Evolutionary conservation across 177 flowering plant genomes (phyloP).

Genomic region (Vitis hybrid): DNA sequence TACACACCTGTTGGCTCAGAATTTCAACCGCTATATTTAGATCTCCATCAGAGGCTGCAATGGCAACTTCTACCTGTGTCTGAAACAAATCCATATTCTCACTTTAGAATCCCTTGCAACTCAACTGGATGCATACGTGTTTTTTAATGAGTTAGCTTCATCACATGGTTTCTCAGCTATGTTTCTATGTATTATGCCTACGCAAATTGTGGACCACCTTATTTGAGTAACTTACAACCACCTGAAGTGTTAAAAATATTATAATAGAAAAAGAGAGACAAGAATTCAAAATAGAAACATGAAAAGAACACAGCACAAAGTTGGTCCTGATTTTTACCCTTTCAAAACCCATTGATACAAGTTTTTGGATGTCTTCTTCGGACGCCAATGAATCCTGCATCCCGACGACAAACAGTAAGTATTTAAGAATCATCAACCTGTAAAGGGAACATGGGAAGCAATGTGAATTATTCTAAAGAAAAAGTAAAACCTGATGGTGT

Average conservation of each 20-base stretch:
- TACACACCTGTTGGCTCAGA: slow-evolving; percentile 81
- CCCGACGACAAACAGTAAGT: slow-evolving; percentile 1
- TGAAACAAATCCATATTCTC: slow-evolving; percentile 26
- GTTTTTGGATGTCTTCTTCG: slow-evolving; percentile 64
- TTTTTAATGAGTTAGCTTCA: background rate
- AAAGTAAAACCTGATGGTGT: slow-evolving; percentile 39
- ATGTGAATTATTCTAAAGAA: background rate
- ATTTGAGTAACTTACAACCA: too few relatives aligned
- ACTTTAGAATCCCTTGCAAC: background rate
- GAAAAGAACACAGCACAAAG: background rate
- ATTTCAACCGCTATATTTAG: slow-evolving; percentile 84
- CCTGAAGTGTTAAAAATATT: background rate
- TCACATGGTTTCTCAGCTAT: background rate
- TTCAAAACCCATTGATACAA: slow-evolving; percentile 95
- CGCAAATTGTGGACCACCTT: background rate
- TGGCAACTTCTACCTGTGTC: slow-evolving; percentile 97
- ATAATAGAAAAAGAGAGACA: background rate
- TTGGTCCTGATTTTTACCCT: slow-evolving; percentile 41
- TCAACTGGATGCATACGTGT: background rate
- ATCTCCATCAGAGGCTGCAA: slow-evolving; percentile 93
- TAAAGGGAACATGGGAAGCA: background rate
- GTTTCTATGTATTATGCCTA: too few relatives aligned
- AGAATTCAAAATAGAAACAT: background rate
- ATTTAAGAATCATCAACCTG: background rate
- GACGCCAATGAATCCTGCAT: slow-evolving; percentile 51